These are phyloP conservation scores for Mucuna pruriens DNA, from an alignment of 306 rosid species.

Conservation along the genomic window DNA sequence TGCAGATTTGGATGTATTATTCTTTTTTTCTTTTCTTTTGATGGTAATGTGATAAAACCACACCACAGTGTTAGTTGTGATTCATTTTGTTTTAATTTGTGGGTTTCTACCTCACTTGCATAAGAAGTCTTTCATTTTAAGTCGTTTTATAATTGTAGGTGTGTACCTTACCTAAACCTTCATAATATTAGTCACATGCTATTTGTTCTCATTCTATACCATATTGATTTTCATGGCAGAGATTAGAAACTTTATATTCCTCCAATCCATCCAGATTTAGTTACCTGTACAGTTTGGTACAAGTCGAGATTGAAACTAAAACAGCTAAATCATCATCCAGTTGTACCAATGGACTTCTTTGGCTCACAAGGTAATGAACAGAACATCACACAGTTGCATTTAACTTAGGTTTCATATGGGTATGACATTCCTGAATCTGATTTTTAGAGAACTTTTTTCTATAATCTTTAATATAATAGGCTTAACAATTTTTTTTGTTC, in stretches of 20 bases:
- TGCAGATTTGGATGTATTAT: not conserved
- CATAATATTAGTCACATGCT: slow-evolving; percentile 2
- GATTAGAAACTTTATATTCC: slow-evolving; percentile 77
- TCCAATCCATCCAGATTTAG: slow-evolving; percentile 65
- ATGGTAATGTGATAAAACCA: no score
- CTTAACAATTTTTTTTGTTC: not conserved
- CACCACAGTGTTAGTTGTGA: no score
- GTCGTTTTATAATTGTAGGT: not conserved
- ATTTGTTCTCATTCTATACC: slow-evolving; percentile 30
- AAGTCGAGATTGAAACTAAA: slow-evolving; percentile 74
- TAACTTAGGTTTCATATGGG: slow-evolving; percentile 16
- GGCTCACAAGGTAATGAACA: slow-evolving; percentile 87
- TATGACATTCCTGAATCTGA: slow-evolving; percentile 25
- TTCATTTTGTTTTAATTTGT: not conserved
- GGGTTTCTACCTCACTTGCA: not conserved
- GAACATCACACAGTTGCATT: slow-evolving; percentile 16
- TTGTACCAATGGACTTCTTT: slow-evolving; percentile 97
- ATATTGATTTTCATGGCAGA: slow-evolving; percentile 58
- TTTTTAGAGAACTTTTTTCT: not conserved
- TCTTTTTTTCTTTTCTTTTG: no score
- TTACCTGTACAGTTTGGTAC: slow-evolving; percentile 79
- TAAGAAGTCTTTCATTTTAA: not conserved
- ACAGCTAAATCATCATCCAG: slow-evolving; percentile 93
- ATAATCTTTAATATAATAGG: not conserved
- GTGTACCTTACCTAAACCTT: not conserved